Conservation (phyloP, 768 basidiomycete species). For the Chalciporus sphaerocephalus region DNA sequence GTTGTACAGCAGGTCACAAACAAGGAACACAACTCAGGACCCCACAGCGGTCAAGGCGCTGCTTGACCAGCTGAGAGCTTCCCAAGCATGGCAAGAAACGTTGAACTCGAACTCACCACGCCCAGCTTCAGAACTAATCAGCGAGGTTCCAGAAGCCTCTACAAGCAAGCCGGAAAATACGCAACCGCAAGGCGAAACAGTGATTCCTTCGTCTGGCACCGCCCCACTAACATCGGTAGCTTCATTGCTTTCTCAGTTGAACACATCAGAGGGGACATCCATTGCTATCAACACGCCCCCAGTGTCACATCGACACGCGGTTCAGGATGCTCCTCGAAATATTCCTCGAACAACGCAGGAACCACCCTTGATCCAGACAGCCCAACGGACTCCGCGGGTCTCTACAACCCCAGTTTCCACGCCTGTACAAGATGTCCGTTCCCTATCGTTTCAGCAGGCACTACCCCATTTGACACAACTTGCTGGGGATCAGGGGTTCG, state of each 20-base stretch:
- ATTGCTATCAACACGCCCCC: conserved; percentile 7
- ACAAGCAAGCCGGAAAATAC: conserved; percentile 3
- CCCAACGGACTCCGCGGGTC: conserved; percentile 14
- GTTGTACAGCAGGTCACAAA: neutral
- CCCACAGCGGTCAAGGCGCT: conserved; percentile 62
- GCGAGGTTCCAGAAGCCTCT: conserved; percentile 7
- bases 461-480: conserved; percentile 62
- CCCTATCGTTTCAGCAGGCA: conserved; percentile 63
- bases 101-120: conserved; percentile 17
- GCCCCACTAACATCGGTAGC: conserved; percentile 46
- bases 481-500: conserved; percentile 48
- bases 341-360: conserved; percentile 13
- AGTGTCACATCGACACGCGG: conserved; percentile 8
- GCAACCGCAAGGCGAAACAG: conserved; percentile 4
- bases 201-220: neutral
- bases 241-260: conserved; percentile 58
- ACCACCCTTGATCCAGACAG: conserved; percentile 6
- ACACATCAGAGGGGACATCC: conserved; percentile 29
- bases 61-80: conserved; percentile 62
- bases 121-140: neutral
- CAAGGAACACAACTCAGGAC: conserved; percentile 44
- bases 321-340: conserved; percentile 9
- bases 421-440: conserved; percentile 37
- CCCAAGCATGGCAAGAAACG: conserved; percentile 64
- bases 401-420: conserved; percentile 4